Base-by-base conservation (phyloP, 495 filamentous ascomycete genomes). In the Podospora conica region DNA sequence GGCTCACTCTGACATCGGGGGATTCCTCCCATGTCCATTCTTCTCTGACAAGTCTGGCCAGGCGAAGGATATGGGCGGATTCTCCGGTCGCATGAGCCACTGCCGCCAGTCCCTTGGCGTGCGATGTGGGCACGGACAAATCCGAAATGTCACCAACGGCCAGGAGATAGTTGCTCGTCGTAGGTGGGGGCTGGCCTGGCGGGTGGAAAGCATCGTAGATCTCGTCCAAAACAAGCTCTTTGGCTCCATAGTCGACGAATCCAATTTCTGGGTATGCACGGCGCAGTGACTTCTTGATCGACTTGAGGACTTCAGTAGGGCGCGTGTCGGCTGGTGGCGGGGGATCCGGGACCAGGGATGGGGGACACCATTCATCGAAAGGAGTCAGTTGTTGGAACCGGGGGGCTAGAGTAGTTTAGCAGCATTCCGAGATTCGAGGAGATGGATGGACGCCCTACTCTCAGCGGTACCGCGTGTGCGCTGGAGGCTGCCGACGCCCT, bases 1-100 rank as follows among this genome's bases (percentile, higher is more conserved):
- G 69, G 31, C 72, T 67, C 15, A 86, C 53, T 18, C 67, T 78
- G 10, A 79, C 68, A 18, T 74, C 75, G 21, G 79, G 65, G 18
- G 72, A 70, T 8, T 48, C 40, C 9, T 70, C 68, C 85, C 86
- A 88, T 22, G 77, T 77, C 69, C 75, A 80, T 55, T 76, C 70
- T 61, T 82, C 75, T 20, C 72, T 55, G 18, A 70, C 71, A 12
- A 84, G 74, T 59, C 74, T 78, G 29, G 79, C 68, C 10, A 90
- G 59, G 40, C 78, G 79, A 18, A 90, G 77, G 3, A 84, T 71
- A 54, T 86, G 80, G 18, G 83, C 82, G 18, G 75, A 78, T 65
- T 79, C 76, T 8, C 87, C 87, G 23, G 75, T 71, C 1, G 82
- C 75, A 57, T 80, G 73, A 3, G 82, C 87, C 25, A 84, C 69